Conservation (phyloP, 805 yeast species). For the Cyberlindnera mycetangii region DNA sequence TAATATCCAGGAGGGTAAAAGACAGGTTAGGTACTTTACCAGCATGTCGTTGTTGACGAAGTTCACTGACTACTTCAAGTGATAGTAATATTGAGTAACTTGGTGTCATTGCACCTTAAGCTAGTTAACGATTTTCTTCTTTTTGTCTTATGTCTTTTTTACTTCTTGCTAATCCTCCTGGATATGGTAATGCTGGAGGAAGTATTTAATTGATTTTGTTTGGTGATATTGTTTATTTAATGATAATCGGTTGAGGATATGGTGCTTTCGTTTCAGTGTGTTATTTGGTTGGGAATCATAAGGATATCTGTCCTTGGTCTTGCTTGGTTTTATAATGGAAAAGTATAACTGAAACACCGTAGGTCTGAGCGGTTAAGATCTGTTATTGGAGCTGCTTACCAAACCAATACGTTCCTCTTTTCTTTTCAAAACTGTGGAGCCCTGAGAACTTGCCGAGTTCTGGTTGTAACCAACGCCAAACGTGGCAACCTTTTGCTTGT, state of each 20-base stretch:
- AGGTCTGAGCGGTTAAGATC: too few relatives aligned
- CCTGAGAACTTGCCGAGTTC: conserved; percentile 18
- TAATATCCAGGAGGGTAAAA: conserved; percentile 19
- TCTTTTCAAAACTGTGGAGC: conserved; percentile 9
- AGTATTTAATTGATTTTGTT: neutral
- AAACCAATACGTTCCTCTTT: conserved; percentile 26
- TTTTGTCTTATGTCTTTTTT: neutral
- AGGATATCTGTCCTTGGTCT: neutral
- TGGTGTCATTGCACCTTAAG: neutral
- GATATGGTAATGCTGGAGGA: too few relatives aligned
- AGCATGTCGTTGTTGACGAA: conserved; percentile 26
- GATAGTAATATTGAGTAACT: neutral
- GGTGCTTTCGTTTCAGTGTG: conserved; percentile 3
- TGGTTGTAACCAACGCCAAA: conserved; percentile 17
- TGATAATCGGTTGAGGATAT: neutral
- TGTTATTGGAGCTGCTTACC: conserved; percentile 5
- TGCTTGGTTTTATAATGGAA: neutral
- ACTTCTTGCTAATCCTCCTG: too few relatives aligned
- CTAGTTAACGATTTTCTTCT: neutral
- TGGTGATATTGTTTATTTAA: neutral
- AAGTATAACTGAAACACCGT: neutral
- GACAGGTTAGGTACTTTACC: conserved; percentile 23
- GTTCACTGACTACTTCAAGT: conserved; percentile 27
- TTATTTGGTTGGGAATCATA: neutral
- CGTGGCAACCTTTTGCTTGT: conserved; percentile 5